Base-by-base conservation (phyloP, 768 basidiomycete species). In the Serpula lacrymans region DNA sequence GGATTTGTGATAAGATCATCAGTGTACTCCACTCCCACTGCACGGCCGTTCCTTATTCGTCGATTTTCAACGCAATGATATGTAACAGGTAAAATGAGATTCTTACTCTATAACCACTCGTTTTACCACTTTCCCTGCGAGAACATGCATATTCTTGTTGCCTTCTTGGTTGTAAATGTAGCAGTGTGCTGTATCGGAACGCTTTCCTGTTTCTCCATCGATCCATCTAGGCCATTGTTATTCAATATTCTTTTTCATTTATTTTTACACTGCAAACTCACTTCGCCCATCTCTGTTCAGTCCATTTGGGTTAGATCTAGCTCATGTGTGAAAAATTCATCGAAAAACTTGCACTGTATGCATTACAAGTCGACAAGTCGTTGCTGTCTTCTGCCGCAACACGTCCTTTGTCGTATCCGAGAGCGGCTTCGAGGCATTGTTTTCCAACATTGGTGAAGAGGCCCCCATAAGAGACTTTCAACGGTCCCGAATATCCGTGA, bases 141-240 rank as follows among this genome's bases (percentile, higher is more conserved):
- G 43, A 5, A 79, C 60, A 3, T 53, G 51, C 11, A 79, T 48
- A 41, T 77, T 78, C 28, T 58, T 53, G 46, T 71, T 69, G 31
- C 59, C 51, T 4, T 60, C 46, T 41, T 74, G 69, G 31, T 69
- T 73, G 47, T 80, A 79, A 33, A 80, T 57, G 36, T 70, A 78
- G 47, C 66, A 49, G 44, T 78, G 72, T 3, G 82, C 67, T 1
- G 71, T 51, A 50, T 84, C 80, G 0, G 80, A 80, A 16, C 82
- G 74, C 31, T 48, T 64, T 18, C 82, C 82, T 2, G 67, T 75
- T 25, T 65, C 57, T 4, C 49, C 58, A 43, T 75, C 69, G 20
- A 83, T 69, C 57, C 75, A 84, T 52, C 82, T 84, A 25, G 9
- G 24, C 14, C 2, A 25, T 25, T 11, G 11, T 18, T 25, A 13